Evolutionary conservation across 2,329 filamentous ascomycete species (phyloP).

Genomic region (Pseudogymnoascus sp.): DNA sequence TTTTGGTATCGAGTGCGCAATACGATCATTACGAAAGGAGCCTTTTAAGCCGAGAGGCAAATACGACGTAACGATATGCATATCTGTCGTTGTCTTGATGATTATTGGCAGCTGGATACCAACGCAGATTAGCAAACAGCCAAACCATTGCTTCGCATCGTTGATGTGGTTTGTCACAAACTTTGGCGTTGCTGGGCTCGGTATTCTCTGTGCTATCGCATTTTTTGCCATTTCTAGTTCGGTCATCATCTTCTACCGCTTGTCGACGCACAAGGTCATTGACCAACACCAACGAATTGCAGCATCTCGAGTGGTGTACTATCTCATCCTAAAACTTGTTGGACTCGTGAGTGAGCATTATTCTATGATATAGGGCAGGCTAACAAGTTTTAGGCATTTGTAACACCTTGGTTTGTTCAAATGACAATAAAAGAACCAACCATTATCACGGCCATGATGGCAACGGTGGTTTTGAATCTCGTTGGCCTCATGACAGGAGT

Average conservation of each 20-base stretch:
- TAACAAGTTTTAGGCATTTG: constrained; percentile 40
- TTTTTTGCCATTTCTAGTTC: constrained; percentile 42
- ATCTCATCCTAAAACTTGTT: constrained; percentile 44
- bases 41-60: constrained; percentile 52
- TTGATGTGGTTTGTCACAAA: constrained; percentile 59
- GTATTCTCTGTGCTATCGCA: constrained; percentile 44
- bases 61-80: constrained; percentile 52
- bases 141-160: constrained; percentile 56
- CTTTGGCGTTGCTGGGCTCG: constrained; percentile 51
- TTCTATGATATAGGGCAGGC: neutral
- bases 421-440: constrained; percentile 41
- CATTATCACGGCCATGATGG: constrained; percentile 51
- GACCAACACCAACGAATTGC: constrained; percentile 52
- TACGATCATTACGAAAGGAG: constrained; percentile 45
- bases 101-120: constrained; percentile 50
- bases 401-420: constrained; percentile 57
- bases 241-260: constrained; percentile 47
- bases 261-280: constrained; percentile 46
- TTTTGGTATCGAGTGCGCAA: constrained; percentile 54
- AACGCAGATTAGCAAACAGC: constrained; percentile 45
- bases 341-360: constrained; percentile 43
- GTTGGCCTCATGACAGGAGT: constrained; percentile 58
- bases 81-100: constrained; percentile 42
- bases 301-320: constrained; percentile 64
- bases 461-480: constrained; percentile 57